These are phyloP conservation scores for Groenewaldozyma auringiensis DNA, from an alignment of 1,139 yeast species.

Conservation along the genomic window DNA sequence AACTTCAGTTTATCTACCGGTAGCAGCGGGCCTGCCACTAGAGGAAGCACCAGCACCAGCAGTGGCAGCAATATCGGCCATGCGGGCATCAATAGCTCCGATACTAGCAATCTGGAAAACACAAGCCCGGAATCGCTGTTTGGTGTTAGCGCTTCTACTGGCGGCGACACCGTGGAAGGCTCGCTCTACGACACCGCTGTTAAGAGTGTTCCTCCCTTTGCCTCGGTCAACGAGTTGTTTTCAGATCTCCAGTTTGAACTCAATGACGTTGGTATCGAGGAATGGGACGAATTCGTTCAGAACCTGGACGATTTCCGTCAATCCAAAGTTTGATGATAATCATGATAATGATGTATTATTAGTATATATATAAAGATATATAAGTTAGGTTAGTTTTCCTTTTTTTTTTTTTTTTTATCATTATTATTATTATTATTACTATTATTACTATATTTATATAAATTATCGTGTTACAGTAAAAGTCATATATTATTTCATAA, in stretches of 20 bases:
- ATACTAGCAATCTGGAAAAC: background rate
- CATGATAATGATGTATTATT: background rate
- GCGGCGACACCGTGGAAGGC: background rate
- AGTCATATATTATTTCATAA: background rate
- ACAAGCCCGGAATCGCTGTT: background rate
- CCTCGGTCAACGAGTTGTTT: constrained; percentile 1
- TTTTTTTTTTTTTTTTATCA: constrained; percentile 5
- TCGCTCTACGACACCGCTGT: background rate
- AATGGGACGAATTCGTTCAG: constrained; percentile 22
- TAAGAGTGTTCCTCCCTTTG: background rate
- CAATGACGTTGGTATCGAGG: constrained; percentile 18
- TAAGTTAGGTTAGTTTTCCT: background rate
- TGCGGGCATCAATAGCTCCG: background rate
- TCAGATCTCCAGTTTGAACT: constrained; percentile 5
- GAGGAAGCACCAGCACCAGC: background rate
- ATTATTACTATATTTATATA: too few species aligned
- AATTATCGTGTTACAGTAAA: too few species aligned
- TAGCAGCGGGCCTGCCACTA: background rate
- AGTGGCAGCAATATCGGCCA: background rate
- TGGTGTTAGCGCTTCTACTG: background rate
- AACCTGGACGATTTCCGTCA: constrained; percentile 12
- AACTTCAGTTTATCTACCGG: background rate
- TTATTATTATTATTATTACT: too few species aligned
- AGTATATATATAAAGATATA: background rate
- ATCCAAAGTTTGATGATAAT: constrained; percentile 1